A percentile compares a stretch with the other conserved stretches of the same genome.
Conservation (phyloP, 1,284 basidiomycete genomes). For the Trichosporon sp. region DNA sequence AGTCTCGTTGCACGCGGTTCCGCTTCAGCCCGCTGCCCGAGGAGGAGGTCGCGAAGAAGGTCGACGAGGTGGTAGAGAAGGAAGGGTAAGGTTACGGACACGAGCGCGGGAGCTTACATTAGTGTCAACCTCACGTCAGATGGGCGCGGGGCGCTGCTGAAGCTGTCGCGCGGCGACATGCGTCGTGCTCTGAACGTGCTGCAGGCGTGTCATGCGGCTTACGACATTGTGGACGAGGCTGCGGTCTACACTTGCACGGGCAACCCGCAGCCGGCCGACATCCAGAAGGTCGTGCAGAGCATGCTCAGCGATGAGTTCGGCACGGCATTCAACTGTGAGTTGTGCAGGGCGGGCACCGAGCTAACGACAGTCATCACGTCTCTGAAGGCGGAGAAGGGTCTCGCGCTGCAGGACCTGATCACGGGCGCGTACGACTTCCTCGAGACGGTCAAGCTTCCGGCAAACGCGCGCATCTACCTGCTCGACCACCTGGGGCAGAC, state of each 20-base stretch:
- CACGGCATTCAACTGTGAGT: conserved; percentile 64
- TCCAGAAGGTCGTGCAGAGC: conserved; percentile 85
- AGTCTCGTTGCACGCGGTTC: conserved; percentile 96
- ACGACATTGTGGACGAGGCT: conserved; percentile 78
- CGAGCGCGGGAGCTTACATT: conserved; percentile 9
- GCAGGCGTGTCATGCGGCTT: conserved; percentile 97
- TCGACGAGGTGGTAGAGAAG: conserved; percentile 72
- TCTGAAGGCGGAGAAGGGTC: conserved; percentile 84
- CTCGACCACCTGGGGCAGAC: conserved; percentile 84
- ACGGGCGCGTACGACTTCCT: conserved; percentile 88
- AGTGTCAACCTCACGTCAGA: conserved; percentile 84
- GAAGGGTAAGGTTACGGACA: conserved; percentile 63
- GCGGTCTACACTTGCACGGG: conserved; percentile 97
- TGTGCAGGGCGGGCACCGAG: neutral
- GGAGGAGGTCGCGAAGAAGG: conserved; percentile 74
- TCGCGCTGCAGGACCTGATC: conserved; percentile 94
- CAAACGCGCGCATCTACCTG: conserved; percentile 80
- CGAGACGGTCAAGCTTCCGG: conserved; percentile 77
- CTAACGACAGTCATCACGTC: conserved; percentile 66
- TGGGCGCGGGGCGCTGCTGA: conserved; percentile 83
- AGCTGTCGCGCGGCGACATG: conserved; percentile 95
- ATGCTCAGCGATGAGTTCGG: conserved; percentile 98
- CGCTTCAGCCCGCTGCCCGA: conserved; percentile 93
- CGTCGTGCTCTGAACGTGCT: conserved; percentile 90
- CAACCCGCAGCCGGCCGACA: conserved; percentile 88